phyloP scores from a whole-genome alignment of 495 filamentous ascomycete genomes.

The Podospora sp. region DNA sequence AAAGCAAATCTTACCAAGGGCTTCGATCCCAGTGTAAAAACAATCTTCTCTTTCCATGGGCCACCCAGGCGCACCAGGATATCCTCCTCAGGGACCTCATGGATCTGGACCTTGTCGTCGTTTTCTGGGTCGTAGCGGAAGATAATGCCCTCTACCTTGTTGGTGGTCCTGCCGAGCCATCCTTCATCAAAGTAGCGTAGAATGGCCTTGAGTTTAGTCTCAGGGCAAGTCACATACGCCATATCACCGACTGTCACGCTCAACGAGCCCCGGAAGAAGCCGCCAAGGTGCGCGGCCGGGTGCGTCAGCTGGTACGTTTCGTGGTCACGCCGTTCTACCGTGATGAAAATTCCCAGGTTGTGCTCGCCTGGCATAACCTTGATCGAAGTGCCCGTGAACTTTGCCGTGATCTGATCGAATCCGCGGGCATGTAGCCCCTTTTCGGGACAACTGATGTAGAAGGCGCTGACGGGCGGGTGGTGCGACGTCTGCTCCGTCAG shows the following conservation, averaged over 20 bases:
- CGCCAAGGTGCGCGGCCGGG: constrained; percentile 89
- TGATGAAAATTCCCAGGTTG: constrained; percentile 95
- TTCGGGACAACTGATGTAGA: constrained; percentile 89
- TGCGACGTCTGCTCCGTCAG: constrained; percentile 98
- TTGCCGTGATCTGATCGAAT: constrained; percentile 94
- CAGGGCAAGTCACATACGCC: constrained; percentile 82
- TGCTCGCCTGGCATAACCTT: constrained; percentile 88
- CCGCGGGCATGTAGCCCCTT: constrained; percentile 87
- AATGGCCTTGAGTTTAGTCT: constrained; percentile 87
- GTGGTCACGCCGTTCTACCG: constrained; percentile 72
- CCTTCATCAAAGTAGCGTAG: constrained; percentile 91
- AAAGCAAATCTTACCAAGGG: constrained; percentile 45
- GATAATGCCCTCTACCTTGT: constrained; percentile 87
- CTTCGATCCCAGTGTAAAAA: constrained; percentile 56
- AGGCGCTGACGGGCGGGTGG: constrained; percentile 95
- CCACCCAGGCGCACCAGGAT: constrained; percentile 83
- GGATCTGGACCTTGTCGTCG: constrained; percentile 74
- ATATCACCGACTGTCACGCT: constrained; percentile 85
- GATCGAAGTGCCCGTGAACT: constrained; percentile 95
- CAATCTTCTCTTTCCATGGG: constrained; percentile 68
- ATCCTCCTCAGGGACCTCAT: constrained; percentile 82
- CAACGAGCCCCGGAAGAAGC: constrained; percentile 78
- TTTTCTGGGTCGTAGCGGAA: constrained; percentile 84
- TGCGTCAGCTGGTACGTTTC: constrained; percentile 96
- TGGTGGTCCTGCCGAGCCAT: constrained; percentile 89